These are phyloP conservation scores for Gomphus bonarii DNA, from an alignment of 1,284 basidiomycete species.

Conservation along the genomic window DNA sequence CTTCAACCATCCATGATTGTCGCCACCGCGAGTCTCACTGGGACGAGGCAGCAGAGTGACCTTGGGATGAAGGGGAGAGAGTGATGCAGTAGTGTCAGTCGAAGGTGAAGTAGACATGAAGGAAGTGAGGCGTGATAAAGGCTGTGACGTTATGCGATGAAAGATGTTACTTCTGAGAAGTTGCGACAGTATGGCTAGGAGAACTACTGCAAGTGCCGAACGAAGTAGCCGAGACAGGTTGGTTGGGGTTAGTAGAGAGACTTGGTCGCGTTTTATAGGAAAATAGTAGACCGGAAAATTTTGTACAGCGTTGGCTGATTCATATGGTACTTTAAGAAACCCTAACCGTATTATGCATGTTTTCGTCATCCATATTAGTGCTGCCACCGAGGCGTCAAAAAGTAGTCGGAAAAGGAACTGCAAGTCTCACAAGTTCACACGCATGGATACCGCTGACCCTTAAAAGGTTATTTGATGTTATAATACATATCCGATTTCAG, in stretches of 20 bases:
- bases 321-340: not conserved
- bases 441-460: not conserved
- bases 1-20: constrained; percentile 87
- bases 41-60: constrained; percentile 35
- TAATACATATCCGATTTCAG: not conserved
- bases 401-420: not conserved
- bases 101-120: constrained; percentile 1
- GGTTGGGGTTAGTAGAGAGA: not conserved
- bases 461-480: not conserved
- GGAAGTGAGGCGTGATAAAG: not conserved
- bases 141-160: not conserved
- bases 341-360: not conserved
- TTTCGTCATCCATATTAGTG: not conserved
- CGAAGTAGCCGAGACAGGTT: constrained; percentile 7
- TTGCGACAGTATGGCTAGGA: constrained; percentile 7
- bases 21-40: constrained; percentile 64
- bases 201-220: not conserved
- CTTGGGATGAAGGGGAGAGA: constrained; percentile 1
- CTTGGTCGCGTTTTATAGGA: not conserved
- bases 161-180: not conserved
- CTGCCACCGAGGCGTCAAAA: not conserved
- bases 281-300: not conserved
- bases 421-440: constrained; percentile 1
- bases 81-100: not conserved
- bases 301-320: not conserved